These are phyloP conservation scores for Alternaria rosae DNA, from an alignment of 2,329 filamentous ascomycete genomes.

Conservation along the genomic window DNA sequence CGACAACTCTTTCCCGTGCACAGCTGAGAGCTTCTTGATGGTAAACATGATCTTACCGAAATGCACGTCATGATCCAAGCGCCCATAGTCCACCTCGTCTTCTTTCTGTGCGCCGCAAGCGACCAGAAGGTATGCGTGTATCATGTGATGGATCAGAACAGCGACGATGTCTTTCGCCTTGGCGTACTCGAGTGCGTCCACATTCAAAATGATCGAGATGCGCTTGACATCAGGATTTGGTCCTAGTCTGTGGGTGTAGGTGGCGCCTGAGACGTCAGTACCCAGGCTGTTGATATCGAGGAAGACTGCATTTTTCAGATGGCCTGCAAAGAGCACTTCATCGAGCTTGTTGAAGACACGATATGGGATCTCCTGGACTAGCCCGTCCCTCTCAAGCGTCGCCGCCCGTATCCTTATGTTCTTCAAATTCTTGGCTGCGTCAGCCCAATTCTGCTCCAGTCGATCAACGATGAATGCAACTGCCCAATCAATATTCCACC, in stretches of 20 bases:
- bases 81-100: constrained; percentile 42
- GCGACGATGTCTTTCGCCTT: constrained; percentile 47
- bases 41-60: constrained; percentile 52
- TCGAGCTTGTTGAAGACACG: constrained; percentile 50
- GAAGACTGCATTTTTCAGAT: constrained; percentile 49
- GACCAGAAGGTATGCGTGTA: constrained; percentile 55
- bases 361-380: constrained; percentile 36
- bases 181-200: constrained; percentile 28
- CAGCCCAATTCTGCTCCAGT: constrained; percentile 29
- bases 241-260: constrained; percentile 42
- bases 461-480: constrained; percentile 50
- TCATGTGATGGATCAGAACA: constrained; percentile 55
- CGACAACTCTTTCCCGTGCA: constrained; percentile 35
- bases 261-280: constrained; percentile 44
- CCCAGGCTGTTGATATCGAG: constrained; percentile 39
- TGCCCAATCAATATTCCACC: constrained; percentile 54
- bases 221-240: constrained; percentile 36
- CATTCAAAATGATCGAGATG: constrained; percentile 50
- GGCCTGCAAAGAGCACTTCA: constrained; percentile 46
- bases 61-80: constrained; percentile 49
- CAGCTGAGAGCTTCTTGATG: constrained; percentile 45
- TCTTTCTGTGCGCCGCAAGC: constrained; percentile 49
- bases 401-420: constrained; percentile 25
- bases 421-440: constrained; percentile 26
- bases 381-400: constrained; percentile 23